Conservation (phyloP, 2,329 filamentous ascomycete genomes). For the Diaporthe sp. region DNA sequence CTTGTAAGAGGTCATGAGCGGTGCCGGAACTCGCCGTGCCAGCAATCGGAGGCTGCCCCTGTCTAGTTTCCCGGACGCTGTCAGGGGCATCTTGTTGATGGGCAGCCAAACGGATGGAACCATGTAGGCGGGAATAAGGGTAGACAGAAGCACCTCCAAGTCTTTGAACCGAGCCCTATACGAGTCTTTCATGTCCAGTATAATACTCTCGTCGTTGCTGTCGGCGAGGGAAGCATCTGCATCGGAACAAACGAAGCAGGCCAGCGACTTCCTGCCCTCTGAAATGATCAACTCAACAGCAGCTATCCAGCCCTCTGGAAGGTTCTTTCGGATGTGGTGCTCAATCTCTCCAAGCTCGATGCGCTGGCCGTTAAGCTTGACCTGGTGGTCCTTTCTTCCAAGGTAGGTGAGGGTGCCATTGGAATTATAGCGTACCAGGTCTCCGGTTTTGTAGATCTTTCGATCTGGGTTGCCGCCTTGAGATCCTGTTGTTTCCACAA, state of each 20-base stretch:
- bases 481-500: background rate
- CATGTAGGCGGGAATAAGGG: conserved; percentile 20
- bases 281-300: conserved; percentile 46
- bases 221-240: background rate
- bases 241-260: conserved; percentile 45
- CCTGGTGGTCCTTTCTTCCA: conserved; percentile 67
- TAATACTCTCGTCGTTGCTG: conserved; percentile 5
- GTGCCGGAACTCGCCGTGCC: background rate
- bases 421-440: conserved; percentile 53
- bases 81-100: conserved; percentile 43
- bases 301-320: conserved; percentile 45
- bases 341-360: conserved; percentile 57
- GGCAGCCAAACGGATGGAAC: conserved; percentile 46
- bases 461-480: conserved; percentile 2
- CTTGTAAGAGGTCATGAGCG: background rate
- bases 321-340: conserved; percentile 34
- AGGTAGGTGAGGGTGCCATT: conserved; percentile 57
- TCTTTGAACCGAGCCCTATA: conserved; percentile 1
- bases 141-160: background rate
- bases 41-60: background rate
- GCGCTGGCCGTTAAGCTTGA: conserved; percentile 69
- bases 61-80: conserved; percentile 47
- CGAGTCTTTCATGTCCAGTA: background rate
- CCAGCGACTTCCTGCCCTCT: conserved; percentile 25
- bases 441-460: conserved; percentile 55